Evolutionary conservation across 768 basidiomycete species (phyloP).

Genomic region (Chalciporus piperatus): DNA sequence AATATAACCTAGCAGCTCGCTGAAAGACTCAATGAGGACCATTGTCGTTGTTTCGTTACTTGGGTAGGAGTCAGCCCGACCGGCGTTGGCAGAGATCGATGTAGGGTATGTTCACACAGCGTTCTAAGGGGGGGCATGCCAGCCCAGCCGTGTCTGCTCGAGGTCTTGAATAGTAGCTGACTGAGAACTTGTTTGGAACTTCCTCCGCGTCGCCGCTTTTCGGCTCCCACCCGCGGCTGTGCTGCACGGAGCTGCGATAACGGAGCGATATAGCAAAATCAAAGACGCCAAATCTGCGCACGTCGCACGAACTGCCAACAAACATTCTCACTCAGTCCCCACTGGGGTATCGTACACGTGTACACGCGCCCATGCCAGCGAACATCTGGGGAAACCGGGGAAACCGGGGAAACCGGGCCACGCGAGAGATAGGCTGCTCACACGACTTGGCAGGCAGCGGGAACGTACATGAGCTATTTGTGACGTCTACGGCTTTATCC

Average conservation of each 20-base stretch:
- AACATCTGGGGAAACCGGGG: too few species aligned
- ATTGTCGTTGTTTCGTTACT: constrained; percentile 4
- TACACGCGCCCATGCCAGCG: too few species aligned
- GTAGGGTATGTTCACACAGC: constrained; percentile 18
- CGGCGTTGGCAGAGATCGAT: constrained; percentile 2
- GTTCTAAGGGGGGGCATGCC: constrained; percentile 1
- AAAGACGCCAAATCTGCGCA: too few species aligned
- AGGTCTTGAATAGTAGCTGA: background rate
- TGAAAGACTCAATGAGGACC: constrained; percentile 35
- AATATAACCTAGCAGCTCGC: constrained; percentile 64
- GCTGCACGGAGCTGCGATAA: background rate
- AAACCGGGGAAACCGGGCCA: background rate
- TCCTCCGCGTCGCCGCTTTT: background rate
- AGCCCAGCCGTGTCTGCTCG: background rate
- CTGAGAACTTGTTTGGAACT: too few species aligned
- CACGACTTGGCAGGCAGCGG: too few species aligned
- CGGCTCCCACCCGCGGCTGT: background rate
- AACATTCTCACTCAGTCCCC: too few species aligned
- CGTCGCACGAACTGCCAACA: too few species aligned
- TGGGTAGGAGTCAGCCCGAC: background rate
- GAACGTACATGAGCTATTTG: too few species aligned
- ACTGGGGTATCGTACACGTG: too few species aligned
- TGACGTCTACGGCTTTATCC: constrained; percentile 30
- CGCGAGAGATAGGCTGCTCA: background rate
- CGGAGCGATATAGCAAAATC: too few species aligned